These are phyloP conservation scores for Arachnomyces sp. DNA, from an alignment of 2,329 filamentous ascomycete genomes.

Conservation along the genomic window DNA sequence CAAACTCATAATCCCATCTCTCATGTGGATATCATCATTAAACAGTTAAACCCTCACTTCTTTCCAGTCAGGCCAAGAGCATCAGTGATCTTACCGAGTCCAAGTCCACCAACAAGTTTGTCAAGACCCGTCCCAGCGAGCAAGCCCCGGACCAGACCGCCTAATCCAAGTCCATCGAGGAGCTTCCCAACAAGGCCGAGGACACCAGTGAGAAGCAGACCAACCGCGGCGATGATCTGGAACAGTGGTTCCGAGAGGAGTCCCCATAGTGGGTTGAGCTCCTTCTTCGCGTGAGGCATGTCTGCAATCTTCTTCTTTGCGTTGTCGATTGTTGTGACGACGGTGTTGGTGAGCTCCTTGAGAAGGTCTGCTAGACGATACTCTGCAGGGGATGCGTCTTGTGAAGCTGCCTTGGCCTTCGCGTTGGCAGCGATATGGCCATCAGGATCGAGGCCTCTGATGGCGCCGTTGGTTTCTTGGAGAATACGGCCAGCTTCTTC, in stretches of 20 bases:
- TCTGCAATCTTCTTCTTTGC: slow-evolving; percentile 82
- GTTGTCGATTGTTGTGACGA: slow-evolving; percentile 76
- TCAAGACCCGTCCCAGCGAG: slow-evolving; percentile 70
- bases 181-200: slow-evolving; percentile 76
- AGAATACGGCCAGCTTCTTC: slow-evolving; percentile 78
- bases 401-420: slow-evolving; percentile 68
- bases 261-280: slow-evolving; percentile 83
- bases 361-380: slow-evolving; percentile 75
- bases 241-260: slow-evolving; percentile 68
- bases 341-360: slow-evolving; percentile 74
- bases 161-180: slow-evolving; percentile 72
- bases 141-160: slow-evolving; percentile 69
- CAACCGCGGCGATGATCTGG: slow-evolving; percentile 87
- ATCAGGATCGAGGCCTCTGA: slow-evolving; percentile 83
- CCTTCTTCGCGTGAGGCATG: slow-evolving; percentile 92
- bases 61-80: slow-evolving; percentile 49
- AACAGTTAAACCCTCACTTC: slow-evolving; percentile 40
- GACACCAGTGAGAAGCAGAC: slow-evolving; percentile 72
- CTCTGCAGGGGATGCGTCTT: slow-evolving; percentile 75
- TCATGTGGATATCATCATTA: no score
- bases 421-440: slow-evolving; percentile 77
- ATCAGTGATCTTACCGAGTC: slow-evolving; percentile 48
- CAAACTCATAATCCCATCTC: no score
- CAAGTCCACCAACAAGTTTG: slow-evolving; percentile 67
- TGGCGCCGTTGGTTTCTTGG: slow-evolving; percentile 76